Base-by-base conservation (phyloP, 768 basidiomycete genomes). In the Tricholoma terreum region DNA sequence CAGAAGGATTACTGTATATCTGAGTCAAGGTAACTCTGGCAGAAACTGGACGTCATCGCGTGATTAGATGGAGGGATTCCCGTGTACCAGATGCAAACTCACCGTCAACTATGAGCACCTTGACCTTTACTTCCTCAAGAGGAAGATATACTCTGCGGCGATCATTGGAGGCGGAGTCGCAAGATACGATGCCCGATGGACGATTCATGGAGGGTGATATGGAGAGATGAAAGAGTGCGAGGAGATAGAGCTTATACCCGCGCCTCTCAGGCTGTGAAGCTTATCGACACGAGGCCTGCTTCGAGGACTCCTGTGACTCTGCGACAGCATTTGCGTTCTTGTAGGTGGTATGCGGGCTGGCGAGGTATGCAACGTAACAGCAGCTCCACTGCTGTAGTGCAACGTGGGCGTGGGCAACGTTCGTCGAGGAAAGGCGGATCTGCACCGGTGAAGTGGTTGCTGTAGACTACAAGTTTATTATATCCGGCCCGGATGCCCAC, bases 51-150 rank as follows among this genome's bases (percentile, higher is more conserved):
- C 50, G n/a, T 34, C 46, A 33, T 56, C 49, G 42, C 46, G 31
- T 35, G 24, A 46, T 11, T 19, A 50, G 27, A 53, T 12, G 17
- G 33, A 51, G n/a, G 42, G 35, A 33, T 48, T 19, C 27, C n/a
- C 9, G 33, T 10, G 27, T 52, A 11, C 31, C 31, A 14, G 30
- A 63, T 63, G 52, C 12, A n/a, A 19, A 55, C 55, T 57, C 52
- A 81, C 80, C 71, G 50, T 82, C 80, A 0, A 81, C 67, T 1
- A 82, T 71, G 52, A 77, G 67, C 0, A 70, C 77, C 12, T 67
- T 73, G 8, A 77, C 73, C 1, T 42, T 62, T 12, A 82, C 72
- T 52, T 80, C 69, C 55, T 80, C 75, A 0, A 83, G 67, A 1
- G 72, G 64, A 1, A 83, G 71, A 61, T 75, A 52, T 17, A 34